A percentile compares a stretch with the other conserved stretches of the same genome.
phyloP scores from a whole-genome alignment of 352 stramenopile genomes.

The Phytopythium cucurbitacearum region DNA sequence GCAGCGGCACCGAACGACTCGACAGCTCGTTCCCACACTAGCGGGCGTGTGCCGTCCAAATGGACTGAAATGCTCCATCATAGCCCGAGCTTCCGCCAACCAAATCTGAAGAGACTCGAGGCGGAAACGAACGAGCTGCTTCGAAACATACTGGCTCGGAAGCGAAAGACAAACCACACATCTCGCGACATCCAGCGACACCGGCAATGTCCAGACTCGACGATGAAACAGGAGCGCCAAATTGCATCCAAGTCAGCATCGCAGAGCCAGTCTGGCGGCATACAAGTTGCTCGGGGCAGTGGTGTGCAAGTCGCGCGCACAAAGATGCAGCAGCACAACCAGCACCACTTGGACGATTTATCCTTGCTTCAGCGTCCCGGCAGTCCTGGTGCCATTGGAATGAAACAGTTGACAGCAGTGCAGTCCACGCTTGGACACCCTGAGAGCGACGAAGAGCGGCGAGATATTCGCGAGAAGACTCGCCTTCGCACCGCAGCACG shows the following conservation, averaged over 20 bases:
- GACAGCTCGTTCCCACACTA: neutral
- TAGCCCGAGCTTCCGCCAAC: conserved; percentile 33
- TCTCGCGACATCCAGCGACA: too few species aligned
- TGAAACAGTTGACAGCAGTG: conserved; percentile 6
- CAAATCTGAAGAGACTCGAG: conserved; percentile 24
- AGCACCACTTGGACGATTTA: conserved; percentile 4
- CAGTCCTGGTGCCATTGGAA: neutral
- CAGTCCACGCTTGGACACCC: neutral
- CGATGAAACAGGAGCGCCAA: conserved; percentile 3
- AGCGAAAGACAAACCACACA: conserved; percentile 2
- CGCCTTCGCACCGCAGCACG: neutral
- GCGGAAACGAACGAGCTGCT: conserved; percentile 46
- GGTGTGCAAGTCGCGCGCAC: conserved; percentile 29
- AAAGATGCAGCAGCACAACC: conserved; percentile 21
- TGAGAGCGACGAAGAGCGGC: neutral
- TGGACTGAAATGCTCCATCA: conserved; percentile 41
- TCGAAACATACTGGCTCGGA: conserved; percentile 19
- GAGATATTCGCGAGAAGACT: neutral
- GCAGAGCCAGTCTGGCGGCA: too few species aligned
- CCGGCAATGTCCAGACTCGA: neutral
- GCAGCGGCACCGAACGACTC: neutral
- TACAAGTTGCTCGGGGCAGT: conserved; percentile 23
- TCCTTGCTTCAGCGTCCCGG: too few species aligned
- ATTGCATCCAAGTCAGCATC: too few species aligned
- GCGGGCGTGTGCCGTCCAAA: conserved; percentile 21